phyloP scores from a whole-genome alignment of 805 yeast species.

The Candida tallmaniae region DNA sequence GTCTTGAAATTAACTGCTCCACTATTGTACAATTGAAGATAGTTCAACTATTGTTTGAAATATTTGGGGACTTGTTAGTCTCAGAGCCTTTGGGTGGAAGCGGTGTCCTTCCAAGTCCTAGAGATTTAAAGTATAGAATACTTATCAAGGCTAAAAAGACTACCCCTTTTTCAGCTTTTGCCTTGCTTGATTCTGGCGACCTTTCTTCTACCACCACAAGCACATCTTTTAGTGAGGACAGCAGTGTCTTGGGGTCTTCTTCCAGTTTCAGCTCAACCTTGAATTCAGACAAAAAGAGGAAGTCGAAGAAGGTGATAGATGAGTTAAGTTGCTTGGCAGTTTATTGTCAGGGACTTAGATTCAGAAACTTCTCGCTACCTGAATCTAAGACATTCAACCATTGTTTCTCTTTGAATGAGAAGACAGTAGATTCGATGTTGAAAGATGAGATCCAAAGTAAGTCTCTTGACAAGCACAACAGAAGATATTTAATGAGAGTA shows the following conservation, averaged over 20 bases:
- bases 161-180: conserved; percentile 8
- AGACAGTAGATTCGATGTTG: conserved; percentile 55
- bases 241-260: conserved; percentile 5
- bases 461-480: conserved; percentile 72
- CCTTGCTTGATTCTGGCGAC: conserved; percentile 17
- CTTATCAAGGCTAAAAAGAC: conserved; percentile 75
- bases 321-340: conserved; percentile 61
- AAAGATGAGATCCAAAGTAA: conserved; percentile 53
- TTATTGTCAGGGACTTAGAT: conserved; percentile 71
- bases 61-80: conserved; percentile 57
- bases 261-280: conserved; percentile 9
- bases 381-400: conserved; percentile 79
- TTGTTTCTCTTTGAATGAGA: conserved; percentile 83
- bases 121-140: conserved; percentile 62
- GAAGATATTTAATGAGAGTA: conserved; percentile 68
- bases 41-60: conserved; percentile 46
- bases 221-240: conserved; percentile 41
- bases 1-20: conserved; percentile 81
- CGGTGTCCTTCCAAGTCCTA: conserved; percentile 63
- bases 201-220: conserved; percentile 19
- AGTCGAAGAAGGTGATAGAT: conserved; percentile 21
- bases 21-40: conserved; percentile 61
- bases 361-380: conserved; percentile 77
- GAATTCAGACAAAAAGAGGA: conserved; percentile 18
- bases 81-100: conserved; percentile 30